Evolutionary conservation across 306 rosid genomes (phyloP).

Genomic region (Castanea crenata): DNA sequence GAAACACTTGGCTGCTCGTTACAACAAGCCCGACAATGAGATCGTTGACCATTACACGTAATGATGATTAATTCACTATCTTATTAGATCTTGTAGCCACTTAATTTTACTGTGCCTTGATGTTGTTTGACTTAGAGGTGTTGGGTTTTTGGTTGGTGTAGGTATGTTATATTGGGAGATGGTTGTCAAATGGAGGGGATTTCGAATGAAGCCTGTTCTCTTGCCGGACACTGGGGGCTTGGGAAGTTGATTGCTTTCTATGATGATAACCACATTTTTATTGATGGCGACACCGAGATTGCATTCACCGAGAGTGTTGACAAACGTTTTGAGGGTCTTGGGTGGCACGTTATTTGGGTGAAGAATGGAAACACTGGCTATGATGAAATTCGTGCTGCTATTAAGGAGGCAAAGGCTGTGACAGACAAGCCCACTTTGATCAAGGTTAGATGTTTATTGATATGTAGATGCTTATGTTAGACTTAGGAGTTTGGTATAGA

Average conservation of each 20-base stretch:
- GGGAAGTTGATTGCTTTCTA: constrained; percentile 95
- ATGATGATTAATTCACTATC: constrained; percentile 1
- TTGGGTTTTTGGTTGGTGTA: constrained; percentile 26
- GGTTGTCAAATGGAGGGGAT: constrained; percentile 99
- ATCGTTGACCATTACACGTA: constrained; percentile 97
- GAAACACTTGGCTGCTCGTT: constrained; percentile 97
- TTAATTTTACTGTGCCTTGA: not conserved
- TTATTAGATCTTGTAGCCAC: not conserved
- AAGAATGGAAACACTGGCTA: constrained; percentile 94
- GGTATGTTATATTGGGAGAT: constrained; percentile 83
- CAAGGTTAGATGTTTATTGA: constrained; percentile 55
- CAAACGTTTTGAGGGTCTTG: constrained; percentile 89
- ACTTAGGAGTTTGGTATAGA: not conserved
- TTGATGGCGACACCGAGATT: constrained; percentile 91
- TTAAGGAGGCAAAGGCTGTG: constrained; percentile 89
- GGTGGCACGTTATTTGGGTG: constrained; percentile 98
- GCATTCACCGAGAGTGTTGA: constrained; percentile 93
- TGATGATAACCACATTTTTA: constrained; percentile 98
- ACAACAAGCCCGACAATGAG: constrained; percentile 86
- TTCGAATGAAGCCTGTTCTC: constrained; percentile 84
- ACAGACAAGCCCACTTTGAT: constrained; percentile 89
- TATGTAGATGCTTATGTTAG: constrained; percentile 7
- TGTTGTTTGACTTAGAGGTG: constrained; percentile 7
- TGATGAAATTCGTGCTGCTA: constrained; percentile 96
- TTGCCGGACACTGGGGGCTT: constrained; percentile 99